phyloP scores from a whole-genome alignment of 148 eudicot species.

The Limonium bicolor region DNA sequence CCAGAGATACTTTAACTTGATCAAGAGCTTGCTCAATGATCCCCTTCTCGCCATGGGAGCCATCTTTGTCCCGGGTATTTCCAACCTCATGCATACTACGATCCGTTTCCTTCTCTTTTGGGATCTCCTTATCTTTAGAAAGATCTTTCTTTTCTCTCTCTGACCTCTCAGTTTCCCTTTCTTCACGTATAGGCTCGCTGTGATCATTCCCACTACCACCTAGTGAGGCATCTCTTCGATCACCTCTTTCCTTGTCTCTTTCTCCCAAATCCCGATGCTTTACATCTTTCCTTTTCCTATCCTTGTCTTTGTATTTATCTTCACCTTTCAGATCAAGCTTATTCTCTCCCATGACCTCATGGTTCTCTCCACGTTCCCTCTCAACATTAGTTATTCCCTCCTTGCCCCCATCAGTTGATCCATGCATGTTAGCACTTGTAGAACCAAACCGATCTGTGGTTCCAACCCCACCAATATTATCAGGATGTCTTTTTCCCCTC shows the following conservation, averaged over 20 bases:
- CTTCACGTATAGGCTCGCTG: conserved; percentile 53
- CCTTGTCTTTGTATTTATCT: conserved; percentile 70
- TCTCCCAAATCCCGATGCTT: conserved; percentile 79
- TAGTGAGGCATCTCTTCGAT: conserved; percentile 40
- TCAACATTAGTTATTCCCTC: conserved; percentile 17
- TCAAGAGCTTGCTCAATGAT: conserved; percentile 28
- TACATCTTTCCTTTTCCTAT: conserved; percentile 74
- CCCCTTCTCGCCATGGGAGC: conserved; percentile 41
- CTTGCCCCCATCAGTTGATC: conserved; percentile 27
- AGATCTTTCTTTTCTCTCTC: conserved; percentile 63
- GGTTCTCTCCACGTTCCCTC: conserved; percentile 31
- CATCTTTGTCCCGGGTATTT: conserved; percentile 52
- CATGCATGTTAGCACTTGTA: conserved; percentile 35
- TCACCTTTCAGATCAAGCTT: conserved; percentile 61
- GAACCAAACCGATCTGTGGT: conserved; percentile 36
- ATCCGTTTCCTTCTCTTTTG: conserved; percentile 63
- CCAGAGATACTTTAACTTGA: conserved; percentile 30
- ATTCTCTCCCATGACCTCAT: conserved; percentile 73
- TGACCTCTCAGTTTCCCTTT: conserved; percentile 63
- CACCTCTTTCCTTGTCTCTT: conserved; percentile 61
- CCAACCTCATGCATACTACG: conserved; percentile 43
- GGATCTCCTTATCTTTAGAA: conserved; percentile 60
- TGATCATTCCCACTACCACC: conserved; percentile 29
- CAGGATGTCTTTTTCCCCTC: conserved; percentile 46
- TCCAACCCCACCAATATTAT: conserved; percentile 28